These are phyloP conservation scores for Verticillium nonalfalfae DNA, from an alignment of 2,329 filamentous ascomycete genomes.

Conservation along the genomic window DNA sequence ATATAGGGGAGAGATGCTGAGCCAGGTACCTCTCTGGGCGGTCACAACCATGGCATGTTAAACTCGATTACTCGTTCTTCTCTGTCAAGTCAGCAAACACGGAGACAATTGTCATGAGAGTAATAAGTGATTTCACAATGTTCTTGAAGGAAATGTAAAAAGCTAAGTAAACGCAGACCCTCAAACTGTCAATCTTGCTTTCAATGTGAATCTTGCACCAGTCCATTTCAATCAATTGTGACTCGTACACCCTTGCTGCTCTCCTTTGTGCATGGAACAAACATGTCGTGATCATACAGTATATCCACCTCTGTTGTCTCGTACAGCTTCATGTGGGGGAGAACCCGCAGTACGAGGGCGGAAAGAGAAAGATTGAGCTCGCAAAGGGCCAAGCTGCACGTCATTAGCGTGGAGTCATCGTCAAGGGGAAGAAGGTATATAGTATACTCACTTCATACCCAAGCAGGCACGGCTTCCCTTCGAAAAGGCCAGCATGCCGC, in stretches of 20 bases:
- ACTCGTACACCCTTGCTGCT: neutral
- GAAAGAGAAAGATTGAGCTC: constrained; percentile 16
- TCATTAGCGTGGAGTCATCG: constrained; percentile 1
- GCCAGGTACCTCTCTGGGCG: no score
- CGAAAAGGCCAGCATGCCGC: constrained; percentile 32
- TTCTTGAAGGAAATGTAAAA: no score
- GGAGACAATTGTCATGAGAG: no score
- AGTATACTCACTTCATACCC: constrained; percentile 24
- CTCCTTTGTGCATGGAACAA: constrained; percentile 14
- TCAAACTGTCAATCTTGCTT: no score
- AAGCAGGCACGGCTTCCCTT: constrained; percentile 34
- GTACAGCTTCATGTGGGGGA: constrained; percentile 18
- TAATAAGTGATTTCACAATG: no score
- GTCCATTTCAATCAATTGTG: neutral
- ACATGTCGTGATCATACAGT: constrained; percentile 19
- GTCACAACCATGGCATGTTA: no score
- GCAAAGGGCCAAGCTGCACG: constrained; percentile 15
- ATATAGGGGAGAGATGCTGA: no score
- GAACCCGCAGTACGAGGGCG: constrained; percentile 13
- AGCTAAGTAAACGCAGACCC: no score
- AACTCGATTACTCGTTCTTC: no score
- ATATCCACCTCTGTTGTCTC: constrained; percentile 21
- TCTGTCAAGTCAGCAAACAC: no score
- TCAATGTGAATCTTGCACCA: no score
- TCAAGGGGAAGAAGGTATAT: neutral